phyloP scores from a whole-genome alignment of 345 rosid species.

The Erodium maritimum region DNA sequence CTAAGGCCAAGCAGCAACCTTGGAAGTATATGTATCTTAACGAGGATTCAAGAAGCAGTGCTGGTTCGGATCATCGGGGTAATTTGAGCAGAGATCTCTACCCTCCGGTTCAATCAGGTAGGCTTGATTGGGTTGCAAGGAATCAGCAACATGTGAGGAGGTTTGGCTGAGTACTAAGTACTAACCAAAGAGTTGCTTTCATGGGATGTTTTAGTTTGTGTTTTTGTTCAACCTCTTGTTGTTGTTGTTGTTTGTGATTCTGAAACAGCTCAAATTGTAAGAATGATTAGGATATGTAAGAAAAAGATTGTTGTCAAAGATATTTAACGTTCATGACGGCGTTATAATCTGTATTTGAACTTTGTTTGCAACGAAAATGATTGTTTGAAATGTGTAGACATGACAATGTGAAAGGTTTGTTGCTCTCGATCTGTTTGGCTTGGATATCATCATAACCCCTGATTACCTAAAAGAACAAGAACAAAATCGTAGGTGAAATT shows the following conservation, averaged over 20 bases:
- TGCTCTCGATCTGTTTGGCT: no score
- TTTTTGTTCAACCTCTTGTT: not conserved
- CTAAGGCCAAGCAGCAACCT: conserved; percentile 60
- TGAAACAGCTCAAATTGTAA: no score
- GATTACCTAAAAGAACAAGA: no score
- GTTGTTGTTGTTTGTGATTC: not conserved
- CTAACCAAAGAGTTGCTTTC: not conserved
- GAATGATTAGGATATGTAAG: no score
- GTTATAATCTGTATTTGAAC: no score
- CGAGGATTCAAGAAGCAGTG: conserved; percentile 40
- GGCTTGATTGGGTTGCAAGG: conserved; percentile 13
- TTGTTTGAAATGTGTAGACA: no score
- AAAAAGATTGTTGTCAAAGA: no score
- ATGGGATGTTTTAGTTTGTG: not conserved
- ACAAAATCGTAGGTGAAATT: no score
- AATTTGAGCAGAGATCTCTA: conserved; percentile 40
- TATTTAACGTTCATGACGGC: no score
- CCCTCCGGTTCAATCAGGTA: conserved; percentile 32
- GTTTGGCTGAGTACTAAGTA: not conserved
- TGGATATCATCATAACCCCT: no score
- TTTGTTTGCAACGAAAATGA: no score
- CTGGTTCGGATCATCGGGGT: conserved; percentile 30
- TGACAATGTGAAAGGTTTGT: no score
- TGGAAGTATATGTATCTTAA: conserved; percentile 23
- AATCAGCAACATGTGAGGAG: not conserved